Conservation (phyloP, 805 yeast species). For the Candida oleophila region DNA sequence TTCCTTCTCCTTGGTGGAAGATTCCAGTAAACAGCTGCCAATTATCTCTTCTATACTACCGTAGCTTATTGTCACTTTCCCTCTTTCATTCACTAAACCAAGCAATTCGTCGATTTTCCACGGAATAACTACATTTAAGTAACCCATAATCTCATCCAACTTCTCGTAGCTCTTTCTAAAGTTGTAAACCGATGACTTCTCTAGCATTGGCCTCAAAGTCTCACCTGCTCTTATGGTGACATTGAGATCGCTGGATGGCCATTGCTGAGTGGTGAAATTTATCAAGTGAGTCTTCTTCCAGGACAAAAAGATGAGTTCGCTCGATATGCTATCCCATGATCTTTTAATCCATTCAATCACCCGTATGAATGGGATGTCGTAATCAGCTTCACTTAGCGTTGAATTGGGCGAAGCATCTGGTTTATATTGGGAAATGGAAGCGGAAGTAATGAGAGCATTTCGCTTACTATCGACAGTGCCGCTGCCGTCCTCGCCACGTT, state of each 20-base stretch:
- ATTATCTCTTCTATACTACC: conserved; percentile 61
- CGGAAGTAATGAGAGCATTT: neutral
- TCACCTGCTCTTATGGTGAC: conserved; percentile 13
- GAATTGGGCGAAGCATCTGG: neutral
- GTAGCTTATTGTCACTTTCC: conserved; percentile 44
- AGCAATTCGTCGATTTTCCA: conserved; percentile 59
- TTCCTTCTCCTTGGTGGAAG: neutral
- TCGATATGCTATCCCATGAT: conserved; percentile 50
- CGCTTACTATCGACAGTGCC: neutral
- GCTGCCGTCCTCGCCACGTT: neutral
- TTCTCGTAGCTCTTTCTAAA: conserved; percentile 36
- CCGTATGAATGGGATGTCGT: conserved; percentile 50
- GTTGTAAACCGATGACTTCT: conserved; percentile 14
- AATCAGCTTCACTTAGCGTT: conserved; percentile 36
- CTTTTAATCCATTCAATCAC: conserved; percentile 58
- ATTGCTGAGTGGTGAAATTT: conserved; percentile 17
- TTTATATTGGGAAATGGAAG: neutral
- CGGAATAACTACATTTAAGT: conserved; percentile 49
- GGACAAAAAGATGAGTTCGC: conserved; percentile 28
- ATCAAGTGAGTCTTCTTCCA: conserved; percentile 38
- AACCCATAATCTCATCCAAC: conserved; percentile 43
- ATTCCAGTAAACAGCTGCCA: conserved; percentile 58
- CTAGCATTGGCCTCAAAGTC: conserved; percentile 8
- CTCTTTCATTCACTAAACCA: conserved; percentile 47
- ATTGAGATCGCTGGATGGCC: conserved; percentile 25